Base-by-base conservation (phyloP, 257 asterid genomes). In the Ajuga chamaepitys region DNA sequence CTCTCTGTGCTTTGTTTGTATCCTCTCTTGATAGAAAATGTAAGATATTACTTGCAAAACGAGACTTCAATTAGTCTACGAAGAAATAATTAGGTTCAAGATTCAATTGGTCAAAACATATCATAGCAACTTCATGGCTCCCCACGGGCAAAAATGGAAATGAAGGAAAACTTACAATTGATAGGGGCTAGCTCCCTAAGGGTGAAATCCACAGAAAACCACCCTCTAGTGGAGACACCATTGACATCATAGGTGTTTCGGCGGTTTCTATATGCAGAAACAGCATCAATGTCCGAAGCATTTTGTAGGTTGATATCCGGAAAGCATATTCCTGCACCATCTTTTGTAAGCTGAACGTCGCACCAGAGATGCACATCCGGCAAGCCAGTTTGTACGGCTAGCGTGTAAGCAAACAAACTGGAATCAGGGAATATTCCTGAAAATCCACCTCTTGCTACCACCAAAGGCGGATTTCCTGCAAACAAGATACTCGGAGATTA, bases 321-420 rank as follows among this genome's bases (percentile, higher is more conserved):
- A 32, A 82, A 73, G 76, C 98, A 91, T 62, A 91, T 82, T 6
- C 95, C 98, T n/a, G 25, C 77, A 59, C 77, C 90, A 75, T 88
- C 98, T 67, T 81, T 88, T 0, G 88, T 91, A 53, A 91, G 96
- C 71, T 91, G 98, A 66, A 91, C 87, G 62, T 88, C 90, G 61
- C 98, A 91, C 96, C 90, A 88, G 13, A 75, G 48, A 11, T 68
- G 65, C 37, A 72, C 56, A 68, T 83, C 38, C 1, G 73, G 20
- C 47, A 70, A 67, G 57, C 95, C 73, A 10, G 77, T 66, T 35
- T 9, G 4, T 16, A 56, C 52, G 1, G 92, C 84, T 21, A 77
- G 34, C 0, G 0, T 0, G 68, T 83, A 91, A 7, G 98, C 92
- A 60, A 17, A 47, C 9, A 1, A 41, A 71, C 96, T 90, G 20